Conservation (phyloP, 1,284 basidiomycete species). For the Cutaneotrichosporon sp. region DNA sequence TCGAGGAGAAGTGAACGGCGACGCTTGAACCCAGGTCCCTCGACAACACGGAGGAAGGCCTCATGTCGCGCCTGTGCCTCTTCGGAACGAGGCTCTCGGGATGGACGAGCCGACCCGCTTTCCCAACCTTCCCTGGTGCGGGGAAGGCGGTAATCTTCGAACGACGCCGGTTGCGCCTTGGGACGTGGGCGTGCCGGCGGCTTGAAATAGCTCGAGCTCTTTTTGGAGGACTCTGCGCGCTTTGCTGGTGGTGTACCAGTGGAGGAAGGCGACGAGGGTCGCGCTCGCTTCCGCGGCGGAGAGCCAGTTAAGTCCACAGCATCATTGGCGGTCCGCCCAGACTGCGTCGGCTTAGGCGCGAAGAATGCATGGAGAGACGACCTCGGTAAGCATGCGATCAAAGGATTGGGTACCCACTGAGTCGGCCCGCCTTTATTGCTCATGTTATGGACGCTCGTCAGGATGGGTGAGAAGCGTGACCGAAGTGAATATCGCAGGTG, state of each 20-base stretch:
- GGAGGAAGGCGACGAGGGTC: slow-evolving; percentile 5
- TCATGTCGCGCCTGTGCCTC: slow-evolving; percentile 41
- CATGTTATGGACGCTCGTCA: slow-evolving; percentile 6
- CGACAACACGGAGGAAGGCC: slow-evolving; percentile 35
- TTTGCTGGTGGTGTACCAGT: not conserved
- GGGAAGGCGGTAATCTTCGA: slow-evolving; percentile 31
- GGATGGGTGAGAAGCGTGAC: not conserved
- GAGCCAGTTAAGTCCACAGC: slow-evolving; percentile 39
- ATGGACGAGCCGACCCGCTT: not conserved
- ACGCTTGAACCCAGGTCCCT: slow-evolving; percentile 35
- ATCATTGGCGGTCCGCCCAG: slow-evolving; percentile 21
- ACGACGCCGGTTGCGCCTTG: not conserved
- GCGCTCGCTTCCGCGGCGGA: slow-evolving; percentile 31
- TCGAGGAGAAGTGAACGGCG: slow-evolving; percentile 50
- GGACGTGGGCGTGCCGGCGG: not conserved
- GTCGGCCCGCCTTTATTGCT: slow-evolving; percentile 11
- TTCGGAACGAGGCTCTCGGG: slow-evolving; percentile 23
- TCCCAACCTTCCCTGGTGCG: not conserved
- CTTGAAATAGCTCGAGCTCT: slow-evolving; percentile 7
- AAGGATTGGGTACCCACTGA: slow-evolving; percentile 11
- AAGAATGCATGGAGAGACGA: slow-evolving; percentile 50
- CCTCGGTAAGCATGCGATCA: slow-evolving; percentile 20
- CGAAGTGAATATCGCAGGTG: no score
- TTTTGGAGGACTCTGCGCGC: not conserved
- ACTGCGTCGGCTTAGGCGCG: slow-evolving; percentile 41